Base-by-base conservation (phyloP, 164 flowering plant genomes). In the Magnolia kwangsiensis region DNA sequence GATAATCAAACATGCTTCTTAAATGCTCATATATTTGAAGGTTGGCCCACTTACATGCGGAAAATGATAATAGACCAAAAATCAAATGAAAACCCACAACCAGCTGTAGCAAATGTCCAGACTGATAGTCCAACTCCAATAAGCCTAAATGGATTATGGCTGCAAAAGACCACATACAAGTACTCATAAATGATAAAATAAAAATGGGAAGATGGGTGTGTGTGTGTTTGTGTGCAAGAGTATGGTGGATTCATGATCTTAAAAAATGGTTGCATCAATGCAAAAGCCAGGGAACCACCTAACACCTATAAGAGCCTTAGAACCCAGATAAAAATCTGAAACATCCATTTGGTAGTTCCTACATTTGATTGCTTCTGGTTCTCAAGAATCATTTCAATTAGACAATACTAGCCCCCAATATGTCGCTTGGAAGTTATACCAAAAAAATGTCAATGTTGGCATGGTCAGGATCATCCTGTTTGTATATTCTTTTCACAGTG, bases 121-220 rank as follows among this genome's bases (percentile, higher is more conserved):
- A 96, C 96, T 23, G 93, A 86, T 78, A 94, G 84, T 75, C 99
- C 99, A 81, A 94, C 92, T 76, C 99, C 99, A 83, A 96, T 94
- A 61, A 96, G 95, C 83, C 99, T 90, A 83, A 96, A 96, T 68
- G 98, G 98, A 81, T 93, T 96, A 81, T 84, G 81, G 74, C 98
- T 94, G 98, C 89, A 88, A 81, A 76, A 69, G 16, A 50, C 13
- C 23, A 55, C 61, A 55, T 11, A 10, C 16, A 9, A 16, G 16
- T 55, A 11, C 61, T 16, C 61, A 55, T 55, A 55, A 55, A 55
- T 55, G 13, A 55, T 37, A 37, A 55, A 55, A 55, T 2, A 55
- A 16, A 55, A 55, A 55, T 55, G 61, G 18, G 0, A 55, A 55
- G 16, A 55, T 55, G 16, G 18, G 29, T 1, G 29, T 1, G 29